These are phyloP conservation scores for Venturiaceae sp. DNA, from an alignment of 2,329 filamentous ascomycete genomes.

Conservation along the genomic window DNA sequence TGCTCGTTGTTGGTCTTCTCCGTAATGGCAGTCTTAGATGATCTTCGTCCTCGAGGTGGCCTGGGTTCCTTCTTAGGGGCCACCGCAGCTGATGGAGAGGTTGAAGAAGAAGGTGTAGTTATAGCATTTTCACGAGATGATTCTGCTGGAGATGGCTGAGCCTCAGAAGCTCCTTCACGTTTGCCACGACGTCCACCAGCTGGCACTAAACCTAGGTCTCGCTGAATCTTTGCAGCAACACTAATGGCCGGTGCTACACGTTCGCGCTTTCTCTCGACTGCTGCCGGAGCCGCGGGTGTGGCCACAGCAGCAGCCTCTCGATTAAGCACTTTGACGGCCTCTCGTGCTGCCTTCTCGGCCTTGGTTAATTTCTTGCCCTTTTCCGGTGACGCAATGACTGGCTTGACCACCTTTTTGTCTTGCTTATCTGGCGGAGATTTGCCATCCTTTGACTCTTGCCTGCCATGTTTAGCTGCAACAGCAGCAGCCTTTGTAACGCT, in stretches of 20 bases:
- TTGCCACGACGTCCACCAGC: conserved; percentile 28
- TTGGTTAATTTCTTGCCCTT: conserved; percentile 27
- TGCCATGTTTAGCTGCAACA: conserved; percentile 40
- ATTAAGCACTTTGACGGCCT: conserved; percentile 49
- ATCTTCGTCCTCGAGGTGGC: conserved; percentile 25
- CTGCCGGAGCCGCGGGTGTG: conserved; percentile 21
- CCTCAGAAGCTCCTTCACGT: conserved; percentile 20
- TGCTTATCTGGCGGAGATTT: conserved; percentile 15
- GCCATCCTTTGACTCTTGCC: conserved; percentile 37
- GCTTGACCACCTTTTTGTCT: conserved; percentile 25
- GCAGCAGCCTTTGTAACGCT: conserved; percentile 39
- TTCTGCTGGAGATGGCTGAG: conserved; percentile 14
- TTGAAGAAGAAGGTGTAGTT: not conserved
- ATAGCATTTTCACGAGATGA: not conserved
- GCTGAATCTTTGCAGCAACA: conserved; percentile 49
- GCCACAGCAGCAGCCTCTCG: conserved; percentile 30
- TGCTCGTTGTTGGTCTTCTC: conserved; percentile 22
- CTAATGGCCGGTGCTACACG: conserved; percentile 36
- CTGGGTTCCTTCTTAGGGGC: conserved; percentile 25
- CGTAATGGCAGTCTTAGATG: conserved; percentile 23
- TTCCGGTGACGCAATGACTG: conserved; percentile 22
- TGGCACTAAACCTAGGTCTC: conserved; percentile 48
- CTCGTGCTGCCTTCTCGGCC: conserved; percentile 50
- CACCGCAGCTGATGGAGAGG: not conserved
- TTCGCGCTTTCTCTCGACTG: conserved; percentile 41